Evolutionary conservation across 805 yeast species (phyloP), one percentile per base, ranked within the genome.

Genomic region (Naumovozyma baii): DNA sequence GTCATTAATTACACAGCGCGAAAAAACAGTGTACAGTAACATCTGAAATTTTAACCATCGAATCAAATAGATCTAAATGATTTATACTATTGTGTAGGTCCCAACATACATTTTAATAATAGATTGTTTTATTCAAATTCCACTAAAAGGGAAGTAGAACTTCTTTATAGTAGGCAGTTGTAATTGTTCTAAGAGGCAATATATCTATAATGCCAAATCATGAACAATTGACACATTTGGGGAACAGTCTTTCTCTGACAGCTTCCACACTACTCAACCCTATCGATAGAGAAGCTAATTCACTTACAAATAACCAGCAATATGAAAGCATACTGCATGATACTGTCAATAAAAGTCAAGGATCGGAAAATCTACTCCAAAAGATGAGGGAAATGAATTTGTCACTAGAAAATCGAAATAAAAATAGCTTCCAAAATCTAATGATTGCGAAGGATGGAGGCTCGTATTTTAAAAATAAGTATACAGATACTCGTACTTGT

Each of bases 221-320:
- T 38, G 57, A 54, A 20, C 51, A 52, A 25, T 31, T 69, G 5
- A 42, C 64, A 9, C 55, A 67, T 40, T 47, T 72, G 31, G 67
- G 74, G 9, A 68, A 65, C 43, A 72, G 77, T 2, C 66, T 75
- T 33, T 70, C 77, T 0, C 68, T 77, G 2, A 74, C 80, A 1
- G 80, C 80, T 1, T 68, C 78, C 8, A 75, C 73, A 1, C 47
- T 75, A 18, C 69, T 74, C 33, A 76, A 71, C 25, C 65, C 73
- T 1, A 49, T 68, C 34, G 52, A 52, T 26, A 48, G 59, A 22
- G 63, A 59, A 28, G 63, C 57, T 33, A 55, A 64, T 2, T 44
- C 61, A 13, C 48, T 60, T 16, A 44, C 65, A 1, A 47, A 58
- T 16, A 60, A 52, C 42, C 51, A 62, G 18, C 55, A 58, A n/a